Evolutionary conservation across 768 basidiomycete species (phyloP), one percentile per base, ranked within the genome.

Genomic region (Kwoniella dendrophila): DNA sequence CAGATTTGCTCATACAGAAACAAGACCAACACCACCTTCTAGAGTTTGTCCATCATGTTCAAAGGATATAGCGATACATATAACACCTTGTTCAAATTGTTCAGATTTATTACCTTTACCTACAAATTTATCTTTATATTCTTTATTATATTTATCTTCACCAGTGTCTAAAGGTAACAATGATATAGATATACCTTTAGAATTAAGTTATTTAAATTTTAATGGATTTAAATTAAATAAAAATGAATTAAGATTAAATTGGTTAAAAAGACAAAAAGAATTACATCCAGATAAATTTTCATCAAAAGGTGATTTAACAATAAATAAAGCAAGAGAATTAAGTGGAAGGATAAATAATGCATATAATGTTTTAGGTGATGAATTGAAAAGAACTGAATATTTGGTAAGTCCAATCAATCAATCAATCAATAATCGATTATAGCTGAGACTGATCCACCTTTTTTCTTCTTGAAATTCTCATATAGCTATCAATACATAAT

Each of bases 221-320:
- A 63, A 70, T 38, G 69, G 71, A 0, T 95, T 91, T 79, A 77
- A 82, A 16, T 79, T 97, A 43, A 86, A 92, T 73, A 70, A 83
- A 16, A 70, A 79, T 1, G 80, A 83, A 20, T 80, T 96, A 61
- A 87, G 86, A 76, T 80, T 81, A 34, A 83, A 84, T 29, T 94
- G 91, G 75, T 81, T 88, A 33, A 80, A 83, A 47, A 85, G 88
- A 2, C 93, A 95, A 73, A 83, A 86, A 22, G 80, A 85, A 22
- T 86, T 90, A 53, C 93, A 97, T 81, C 93, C 93, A 0, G 93
- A 97, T 76, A 83, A 86, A 12, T 95, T 90, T 88, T 84, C 86
- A 33, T 84, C 85, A 30, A 83, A 85, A 71, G 86, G 86, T 58
- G 78, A 83, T 88, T 66, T 55, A 79, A 72, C 78, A 2, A 55